These are phyloP conservation scores for Cadophora sp. DNA, from an alignment of 2,329 filamentous ascomycete species.

Conservation along the genomic window DNA sequence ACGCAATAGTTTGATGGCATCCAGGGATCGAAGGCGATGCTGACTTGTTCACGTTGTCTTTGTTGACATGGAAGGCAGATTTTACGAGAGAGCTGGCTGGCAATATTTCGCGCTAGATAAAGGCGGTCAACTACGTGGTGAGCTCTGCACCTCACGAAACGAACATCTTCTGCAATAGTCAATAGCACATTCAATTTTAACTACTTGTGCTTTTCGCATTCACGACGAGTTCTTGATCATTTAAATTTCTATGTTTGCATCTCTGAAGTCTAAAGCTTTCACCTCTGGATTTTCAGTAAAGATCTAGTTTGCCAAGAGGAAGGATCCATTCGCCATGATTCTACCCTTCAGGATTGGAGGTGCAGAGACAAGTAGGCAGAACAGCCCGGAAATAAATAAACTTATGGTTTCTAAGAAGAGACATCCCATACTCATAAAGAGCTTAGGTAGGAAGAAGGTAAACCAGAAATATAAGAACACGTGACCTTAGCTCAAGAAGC, in stretches of 20 bases:
- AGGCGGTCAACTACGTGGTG: slow-evolving; percentile 15
- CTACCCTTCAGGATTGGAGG: neutral
- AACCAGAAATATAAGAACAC: neutral
- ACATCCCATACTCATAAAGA: neutral
- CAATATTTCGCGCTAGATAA: neutral
- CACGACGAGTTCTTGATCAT: neutral
- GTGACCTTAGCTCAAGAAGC: slow-evolving; percentile 7
- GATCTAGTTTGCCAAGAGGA: neutral
- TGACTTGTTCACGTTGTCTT: slow-evolving; percentile 5
- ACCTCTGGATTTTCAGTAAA: neutral
- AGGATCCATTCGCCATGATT: neutral
- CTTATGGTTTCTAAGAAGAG: neutral
- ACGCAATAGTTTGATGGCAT: slow-evolving; percentile 21
- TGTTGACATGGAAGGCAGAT: slow-evolving; percentile 20
- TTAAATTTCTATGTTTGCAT: neutral
- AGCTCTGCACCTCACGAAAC: slow-evolving; percentile 11
- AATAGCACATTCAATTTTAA: neutral
- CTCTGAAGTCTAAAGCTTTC: neutral
- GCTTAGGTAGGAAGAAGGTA: neutral
- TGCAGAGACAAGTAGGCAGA: neutral
- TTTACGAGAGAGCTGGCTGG: slow-evolving; percentile 2
- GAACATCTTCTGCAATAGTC: neutral
- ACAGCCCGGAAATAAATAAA: neutral
- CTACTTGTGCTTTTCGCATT: neutral
- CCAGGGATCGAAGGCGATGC: slow-evolving; percentile 13